These are phyloP conservation scores for Serendipita sp. DNA, from an alignment of 768 basidiomycete genomes.

Conservation along the genomic window DNA sequence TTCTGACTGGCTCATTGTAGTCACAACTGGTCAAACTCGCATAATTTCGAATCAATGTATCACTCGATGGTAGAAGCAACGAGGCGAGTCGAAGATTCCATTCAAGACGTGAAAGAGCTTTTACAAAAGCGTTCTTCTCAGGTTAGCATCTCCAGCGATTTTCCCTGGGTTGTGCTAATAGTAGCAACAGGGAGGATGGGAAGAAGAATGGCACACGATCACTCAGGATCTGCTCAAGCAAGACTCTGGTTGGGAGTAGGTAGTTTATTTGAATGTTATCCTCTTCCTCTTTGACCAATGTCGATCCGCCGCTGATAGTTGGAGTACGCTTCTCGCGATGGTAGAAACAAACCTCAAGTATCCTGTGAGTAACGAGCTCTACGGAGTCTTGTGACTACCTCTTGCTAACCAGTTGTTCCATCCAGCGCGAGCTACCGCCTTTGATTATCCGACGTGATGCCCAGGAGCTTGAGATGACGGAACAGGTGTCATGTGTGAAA, in stretches of 20 bases:
- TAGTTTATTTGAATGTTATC: background rate
- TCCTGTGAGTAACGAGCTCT: background rate
- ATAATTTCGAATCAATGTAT: constrained; percentile 12
- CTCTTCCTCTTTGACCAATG: background rate
- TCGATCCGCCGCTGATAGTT: background rate
- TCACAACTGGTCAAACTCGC: constrained; percentile 12
- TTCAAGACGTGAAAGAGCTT: constrained; percentile 11
- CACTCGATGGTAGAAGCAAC: constrained; percentile 8
- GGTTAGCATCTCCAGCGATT: background rate
- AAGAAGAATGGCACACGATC: constrained; percentile 10
- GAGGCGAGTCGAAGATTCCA: constrained; percentile 8
- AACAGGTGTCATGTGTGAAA: background rate
- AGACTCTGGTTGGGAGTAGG: constrained; percentile 12
- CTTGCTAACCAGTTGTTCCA: background rate
- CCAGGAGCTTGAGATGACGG: background rate
- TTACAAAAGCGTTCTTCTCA: background rate
- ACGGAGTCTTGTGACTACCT: background rate
- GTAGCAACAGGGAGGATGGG: constrained; percentile 6
- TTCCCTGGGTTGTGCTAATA: background rate
- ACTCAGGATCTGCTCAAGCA: constrained; percentile 11
- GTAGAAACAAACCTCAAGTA: background rate
- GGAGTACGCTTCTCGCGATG: constrained; percentile 2
- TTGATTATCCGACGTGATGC: too few relatives aligned
- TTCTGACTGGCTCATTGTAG: background rate
- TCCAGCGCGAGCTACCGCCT: background rate